A percentile compares a stretch with the other conserved stretches of the same genome.
phyloP scores from a whole-genome alignment of 306 rosid genomes.

The Prunus salicina region DNA sequence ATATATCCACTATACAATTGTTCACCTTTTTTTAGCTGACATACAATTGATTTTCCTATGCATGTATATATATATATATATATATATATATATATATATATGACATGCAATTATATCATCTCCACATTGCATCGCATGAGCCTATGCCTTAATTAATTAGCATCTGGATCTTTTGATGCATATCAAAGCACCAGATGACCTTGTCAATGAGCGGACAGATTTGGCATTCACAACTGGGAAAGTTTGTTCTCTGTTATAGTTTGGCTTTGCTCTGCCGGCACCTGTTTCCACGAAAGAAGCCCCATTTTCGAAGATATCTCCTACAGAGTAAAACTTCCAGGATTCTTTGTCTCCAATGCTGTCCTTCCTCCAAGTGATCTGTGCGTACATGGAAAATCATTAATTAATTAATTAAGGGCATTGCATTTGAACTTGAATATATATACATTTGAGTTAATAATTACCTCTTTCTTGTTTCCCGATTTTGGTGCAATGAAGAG shows the following conservation, averaged over 20 bases:
- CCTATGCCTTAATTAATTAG: background rate
- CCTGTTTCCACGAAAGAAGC: constrained; percentile 32
- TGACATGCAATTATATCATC: too few species aligned
- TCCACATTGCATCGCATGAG: background rate
- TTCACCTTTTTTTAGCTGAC: too few species aligned
- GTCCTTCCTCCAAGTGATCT: constrained; percentile 14
- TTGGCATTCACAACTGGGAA: constrained; percentile 30
- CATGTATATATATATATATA: too few species aligned
- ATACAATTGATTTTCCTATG: too few species aligned
- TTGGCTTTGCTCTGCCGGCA: constrained; percentile 22
- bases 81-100: too few species aligned
- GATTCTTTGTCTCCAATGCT: background rate
- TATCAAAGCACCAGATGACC: constrained; percentile 37
- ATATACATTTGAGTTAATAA: background rate
- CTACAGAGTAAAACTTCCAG: constrained; percentile 31
- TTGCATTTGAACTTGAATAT: background rate
- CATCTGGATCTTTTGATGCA: constrained; percentile 28
- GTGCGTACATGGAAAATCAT: background rate
- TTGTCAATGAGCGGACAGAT: constrained; percentile 30
- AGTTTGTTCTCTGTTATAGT: constrained; percentile 22
- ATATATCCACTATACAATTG: too few species aligned
- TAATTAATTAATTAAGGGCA: background rate
- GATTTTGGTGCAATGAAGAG: constrained; percentile 33
- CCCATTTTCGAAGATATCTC: constrained; percentile 42
- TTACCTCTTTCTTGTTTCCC: constrained; percentile 25